Conservation (phyloP, 345 rosid species). For the Gossypioides kirkii region DNA sequence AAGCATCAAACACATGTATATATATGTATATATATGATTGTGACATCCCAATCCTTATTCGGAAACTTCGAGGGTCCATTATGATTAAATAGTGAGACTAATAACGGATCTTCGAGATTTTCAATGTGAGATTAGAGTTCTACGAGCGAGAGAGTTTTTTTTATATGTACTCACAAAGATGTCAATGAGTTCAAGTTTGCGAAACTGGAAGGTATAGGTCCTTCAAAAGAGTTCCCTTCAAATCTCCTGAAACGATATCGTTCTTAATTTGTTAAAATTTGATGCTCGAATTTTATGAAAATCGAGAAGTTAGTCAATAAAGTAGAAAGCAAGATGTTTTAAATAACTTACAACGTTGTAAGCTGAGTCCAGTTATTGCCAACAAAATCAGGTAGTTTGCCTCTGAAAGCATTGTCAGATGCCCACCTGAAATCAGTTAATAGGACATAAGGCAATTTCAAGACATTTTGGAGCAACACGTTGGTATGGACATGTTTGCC, state of each 20-base stretch:
- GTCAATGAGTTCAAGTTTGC: slow-evolving; percentile 25
- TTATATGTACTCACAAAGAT: slow-evolving; percentile 29
- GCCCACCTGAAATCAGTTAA: slow-evolving; percentile 26
- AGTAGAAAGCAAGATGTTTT: background rate
- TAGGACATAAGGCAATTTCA: background rate
- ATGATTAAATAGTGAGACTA: background rate
- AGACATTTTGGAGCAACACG: background rate
- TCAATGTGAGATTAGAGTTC: background rate
- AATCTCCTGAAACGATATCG: slow-evolving; percentile 21
- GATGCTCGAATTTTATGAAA: no score
- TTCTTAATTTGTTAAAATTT: no score
- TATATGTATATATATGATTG: background rate
- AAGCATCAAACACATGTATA: background rate
- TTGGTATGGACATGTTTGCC: background rate
- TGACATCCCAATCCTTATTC: no score
- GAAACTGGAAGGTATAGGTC: slow-evolving; percentile 39
- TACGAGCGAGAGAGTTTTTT: background rate
- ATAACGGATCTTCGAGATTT: background rate
- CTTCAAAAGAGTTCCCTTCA: slow-evolving; percentile 35
- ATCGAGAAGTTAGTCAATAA: no score
- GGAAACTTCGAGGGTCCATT: background rate
- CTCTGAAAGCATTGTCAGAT: slow-evolving; percentile 26
- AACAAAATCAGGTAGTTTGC: slow-evolving; percentile 32
- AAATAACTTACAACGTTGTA: slow-evolving; percentile 12
- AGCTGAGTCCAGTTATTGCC: slow-evolving; percentile 34